These are phyloP conservation scores for Melocanna baccifera DNA, from an alignment of 176 grass and related monocot genomes.

Conservation along the genomic window DNA sequence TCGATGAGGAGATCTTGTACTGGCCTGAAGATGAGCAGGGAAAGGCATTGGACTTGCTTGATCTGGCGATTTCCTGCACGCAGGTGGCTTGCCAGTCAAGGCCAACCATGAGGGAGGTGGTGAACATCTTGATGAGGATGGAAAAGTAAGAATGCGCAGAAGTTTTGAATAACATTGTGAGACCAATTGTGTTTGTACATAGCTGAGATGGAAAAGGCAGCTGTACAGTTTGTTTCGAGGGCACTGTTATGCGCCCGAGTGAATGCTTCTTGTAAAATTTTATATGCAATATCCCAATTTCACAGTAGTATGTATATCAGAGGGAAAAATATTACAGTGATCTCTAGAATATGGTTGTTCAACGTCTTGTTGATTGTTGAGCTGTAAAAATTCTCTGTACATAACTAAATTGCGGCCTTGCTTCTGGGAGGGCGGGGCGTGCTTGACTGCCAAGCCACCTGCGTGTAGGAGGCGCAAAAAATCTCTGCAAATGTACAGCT, in stretches of 20 bases:
- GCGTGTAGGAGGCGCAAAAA: too few species aligned
- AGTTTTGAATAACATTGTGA: neutral
- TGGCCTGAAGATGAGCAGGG: slow-evolving; percentile 38
- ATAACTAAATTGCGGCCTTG: neutral
- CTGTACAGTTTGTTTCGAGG: neutral
- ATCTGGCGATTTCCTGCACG: slow-evolving; percentile 42
- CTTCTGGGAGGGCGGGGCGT: too few species aligned
- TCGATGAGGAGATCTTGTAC: slow-evolving; percentile 47
- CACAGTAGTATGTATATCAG: neutral
- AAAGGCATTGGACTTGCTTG: slow-evolving; percentile 31
- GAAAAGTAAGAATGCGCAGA: neutral
- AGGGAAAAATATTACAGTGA: neutral
- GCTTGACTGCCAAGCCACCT: too few species aligned
- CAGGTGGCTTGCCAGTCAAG: slow-evolving; percentile 26
- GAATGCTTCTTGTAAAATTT: neutral
- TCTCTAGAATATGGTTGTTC: neutral
- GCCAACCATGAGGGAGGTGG: slow-evolving; percentile 51
- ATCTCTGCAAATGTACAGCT: neutral
- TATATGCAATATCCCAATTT: neutral
- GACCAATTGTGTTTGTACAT: too few species aligned
- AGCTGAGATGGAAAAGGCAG: too few species aligned
- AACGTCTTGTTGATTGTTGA: neutral
- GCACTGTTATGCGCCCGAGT: neutral
- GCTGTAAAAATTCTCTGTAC: neutral
- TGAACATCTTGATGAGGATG: slow-evolving; percentile 36